phyloP scores from a whole-genome alignment of 2,329 filamentous ascomycete species.

The Aspergillus eucalypticola region DNA sequence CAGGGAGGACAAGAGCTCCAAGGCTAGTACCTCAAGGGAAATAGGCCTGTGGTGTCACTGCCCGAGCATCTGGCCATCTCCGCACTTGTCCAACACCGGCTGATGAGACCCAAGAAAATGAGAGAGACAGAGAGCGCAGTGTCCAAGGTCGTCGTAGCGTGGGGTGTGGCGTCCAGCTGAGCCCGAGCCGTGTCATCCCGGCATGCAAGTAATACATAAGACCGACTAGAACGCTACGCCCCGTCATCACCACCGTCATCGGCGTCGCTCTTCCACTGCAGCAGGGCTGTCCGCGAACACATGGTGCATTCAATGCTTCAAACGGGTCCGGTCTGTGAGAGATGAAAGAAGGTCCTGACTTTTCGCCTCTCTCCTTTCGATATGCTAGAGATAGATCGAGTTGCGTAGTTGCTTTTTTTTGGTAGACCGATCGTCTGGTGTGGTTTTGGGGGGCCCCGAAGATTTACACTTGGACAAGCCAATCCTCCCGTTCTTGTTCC shows the following conservation, averaged over 20 bases:
- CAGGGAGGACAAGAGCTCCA: constrained; percentile 13
- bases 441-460: neutral
- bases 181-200: constrained; percentile 23
- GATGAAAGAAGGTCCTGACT: neutral
- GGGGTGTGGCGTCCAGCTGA: constrained; percentile 28
- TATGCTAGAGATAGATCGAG: neutral
- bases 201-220: constrained; percentile 25
- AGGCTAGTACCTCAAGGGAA: constrained; percentile 8
- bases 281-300: neutral
- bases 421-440: neutral
- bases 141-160: constrained; percentile 18
- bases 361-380: neutral
- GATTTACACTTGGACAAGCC: too few relatives aligned
- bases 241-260: constrained; percentile 12
- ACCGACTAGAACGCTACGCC: constrained; percentile 10
- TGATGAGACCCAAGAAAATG: constrained; percentile 8
- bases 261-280: neutral
- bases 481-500: neutral
- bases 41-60: constrained; percentile 21
- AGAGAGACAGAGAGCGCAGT: neutral
- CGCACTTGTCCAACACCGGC: constrained; percentile 10
- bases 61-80: constrained; percentile 16
- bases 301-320: neutral
- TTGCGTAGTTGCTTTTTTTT: too few relatives aligned
- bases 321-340: neutral